Evolutionary conservation across 225 moss, liverwort and hornwort species (phyloP).

Genomic region (Asterella californica): DNA sequence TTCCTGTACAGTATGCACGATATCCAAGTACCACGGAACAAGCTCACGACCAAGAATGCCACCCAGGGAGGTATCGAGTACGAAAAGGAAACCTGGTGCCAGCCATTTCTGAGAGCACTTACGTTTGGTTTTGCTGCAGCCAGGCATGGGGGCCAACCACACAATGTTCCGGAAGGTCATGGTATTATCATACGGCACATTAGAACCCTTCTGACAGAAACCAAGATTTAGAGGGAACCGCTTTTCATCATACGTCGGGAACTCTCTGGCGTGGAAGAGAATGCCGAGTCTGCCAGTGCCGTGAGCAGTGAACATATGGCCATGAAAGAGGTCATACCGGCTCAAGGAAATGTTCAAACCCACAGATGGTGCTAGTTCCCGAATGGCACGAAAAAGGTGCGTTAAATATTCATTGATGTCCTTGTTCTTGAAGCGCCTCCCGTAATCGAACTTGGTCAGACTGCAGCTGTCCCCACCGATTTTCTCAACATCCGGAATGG

Average conservation of each 20-base stretch:
- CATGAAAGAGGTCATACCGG: slow-evolving; percentile 96
- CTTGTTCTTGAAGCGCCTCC: slow-evolving; percentile 65
- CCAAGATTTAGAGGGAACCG: slow-evolving; percentile 78
- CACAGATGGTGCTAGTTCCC: slow-evolving; percentile 61
- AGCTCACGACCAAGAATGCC: slow-evolving; percentile 75
- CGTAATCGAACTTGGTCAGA: slow-evolving; percentile 80
- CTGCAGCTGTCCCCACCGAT: slow-evolving; percentile 53
- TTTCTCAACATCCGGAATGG: slow-evolving; percentile 78
- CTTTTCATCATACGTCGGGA: slow-evolving; percentile 63
- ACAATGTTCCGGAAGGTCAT: slow-evolving; percentile 80
- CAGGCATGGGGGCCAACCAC: slow-evolving; percentile 89
- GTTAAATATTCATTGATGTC: slow-evolving; percentile 76
- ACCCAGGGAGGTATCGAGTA: slow-evolving; percentile 73
- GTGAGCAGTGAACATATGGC: slow-evolving; percentile 85
- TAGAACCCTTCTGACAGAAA: slow-evolving; percentile 80
- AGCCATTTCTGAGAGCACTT: slow-evolving; percentile 74
- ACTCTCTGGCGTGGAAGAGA: slow-evolving; percentile 94
- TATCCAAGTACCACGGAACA: slow-evolving; percentile 78
- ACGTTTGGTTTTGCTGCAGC: slow-evolving; percentile 41
- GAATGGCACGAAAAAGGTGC: slow-evolving; percentile 68
- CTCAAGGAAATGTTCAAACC: slow-evolving; percentile 81
- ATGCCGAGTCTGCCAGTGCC: slow-evolving; percentile 84
- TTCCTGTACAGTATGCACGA: slow-evolving; percentile 72
- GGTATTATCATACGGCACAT: slow-evolving; percentile 61
- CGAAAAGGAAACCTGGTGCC: slow-evolving; percentile 76